These are phyloP conservation scores for Aspergillus pseudonomiae DNA, from an alignment of 2,329 filamentous ascomycete genomes.

Conservation along the genomic window DNA sequence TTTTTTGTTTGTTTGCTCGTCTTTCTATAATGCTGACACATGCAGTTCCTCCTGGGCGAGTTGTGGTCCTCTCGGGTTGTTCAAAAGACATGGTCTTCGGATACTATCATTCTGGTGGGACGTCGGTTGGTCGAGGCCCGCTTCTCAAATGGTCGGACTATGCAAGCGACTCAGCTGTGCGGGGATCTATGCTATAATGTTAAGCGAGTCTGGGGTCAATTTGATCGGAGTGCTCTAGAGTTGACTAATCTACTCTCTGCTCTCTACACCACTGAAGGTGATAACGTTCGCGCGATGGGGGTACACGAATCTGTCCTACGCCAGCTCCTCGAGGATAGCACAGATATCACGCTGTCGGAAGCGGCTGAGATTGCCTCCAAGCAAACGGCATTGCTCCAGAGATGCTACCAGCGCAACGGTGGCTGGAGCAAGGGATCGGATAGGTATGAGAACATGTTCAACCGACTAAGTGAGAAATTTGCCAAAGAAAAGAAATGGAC, in stretches of 20 bases:
- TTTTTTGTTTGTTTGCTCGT: neutral
- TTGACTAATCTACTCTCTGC: constrained; percentile 5
- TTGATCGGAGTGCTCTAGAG: constrained; percentile 4
- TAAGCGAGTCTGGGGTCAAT: constrained; percentile 5
- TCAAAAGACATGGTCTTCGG: constrained; percentile 9
- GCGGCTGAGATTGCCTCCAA: neutral
- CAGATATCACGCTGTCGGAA: neutral
- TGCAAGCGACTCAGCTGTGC: constrained; percentile 2
- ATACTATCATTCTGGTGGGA: constrained; percentile 7
- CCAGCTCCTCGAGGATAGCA: constrained; percentile 2
- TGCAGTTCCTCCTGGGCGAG: constrained; percentile 3
- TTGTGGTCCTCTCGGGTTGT: constrained; percentile 7
- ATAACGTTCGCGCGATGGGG: constrained; percentile 3
- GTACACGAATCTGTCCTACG: constrained; percentile 4
- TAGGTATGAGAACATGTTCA: neutral
- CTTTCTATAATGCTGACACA: neutral
- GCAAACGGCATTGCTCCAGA: neutral
- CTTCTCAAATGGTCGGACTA: constrained; percentile 5
- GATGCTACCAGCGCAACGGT: constrained; percentile 1
- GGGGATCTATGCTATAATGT: constrained; percentile 7
- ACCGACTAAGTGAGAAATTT: constrained; percentile 3
- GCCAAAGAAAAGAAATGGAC: neutral
- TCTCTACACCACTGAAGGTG: neutral
- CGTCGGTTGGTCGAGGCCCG: constrained; percentile 6
- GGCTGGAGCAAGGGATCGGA: constrained; percentile 3